phyloP scores from a whole-genome alignment of 2,329 filamentous ascomycete species.

The Aspergillus sojae region DNA sequence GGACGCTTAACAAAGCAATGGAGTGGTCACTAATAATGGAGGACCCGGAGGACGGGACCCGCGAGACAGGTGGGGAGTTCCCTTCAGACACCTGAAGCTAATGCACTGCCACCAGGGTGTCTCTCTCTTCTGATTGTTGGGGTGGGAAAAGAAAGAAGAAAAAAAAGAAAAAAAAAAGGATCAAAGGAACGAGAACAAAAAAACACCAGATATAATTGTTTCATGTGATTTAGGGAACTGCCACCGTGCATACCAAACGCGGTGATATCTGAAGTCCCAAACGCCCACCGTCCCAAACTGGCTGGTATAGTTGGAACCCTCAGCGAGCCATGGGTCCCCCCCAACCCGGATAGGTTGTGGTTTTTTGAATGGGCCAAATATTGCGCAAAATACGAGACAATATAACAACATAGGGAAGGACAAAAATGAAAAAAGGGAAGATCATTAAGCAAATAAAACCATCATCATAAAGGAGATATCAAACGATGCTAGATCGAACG shows the following conservation, averaged over 20 bases:
- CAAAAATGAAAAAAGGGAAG: background rate
- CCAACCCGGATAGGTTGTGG: background rate
- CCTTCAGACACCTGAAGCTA: background rate
- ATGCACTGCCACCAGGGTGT: constrained; percentile 5
- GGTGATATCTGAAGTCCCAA: background rate
- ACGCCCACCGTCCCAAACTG: background rate
- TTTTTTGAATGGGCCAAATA: background rate
- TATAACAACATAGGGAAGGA: background rate
- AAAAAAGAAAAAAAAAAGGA: constrained; percentile 11
- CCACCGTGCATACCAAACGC: background rate
- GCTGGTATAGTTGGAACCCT: background rate
- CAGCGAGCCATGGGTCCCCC: background rate
- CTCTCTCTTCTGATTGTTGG: background rate
- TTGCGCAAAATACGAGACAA: background rate
- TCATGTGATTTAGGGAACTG: background rate
- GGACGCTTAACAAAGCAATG: constrained; percentile 6
- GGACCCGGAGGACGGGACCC: constrained; percentile 6
- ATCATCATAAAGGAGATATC: background rate
- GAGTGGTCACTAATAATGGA: background rate
- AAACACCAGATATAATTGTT: background rate
- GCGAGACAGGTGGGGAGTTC: background rate
- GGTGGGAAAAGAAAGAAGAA: background rate
- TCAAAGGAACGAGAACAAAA: constrained; percentile 13
- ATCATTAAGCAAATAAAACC: background rate
- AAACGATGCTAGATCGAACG: constrained; percentile 8